Base-by-base conservation (phyloP, 2,329 filamentous ascomycete genomes). In the Colletotrichum lindemuthianum region DNA sequence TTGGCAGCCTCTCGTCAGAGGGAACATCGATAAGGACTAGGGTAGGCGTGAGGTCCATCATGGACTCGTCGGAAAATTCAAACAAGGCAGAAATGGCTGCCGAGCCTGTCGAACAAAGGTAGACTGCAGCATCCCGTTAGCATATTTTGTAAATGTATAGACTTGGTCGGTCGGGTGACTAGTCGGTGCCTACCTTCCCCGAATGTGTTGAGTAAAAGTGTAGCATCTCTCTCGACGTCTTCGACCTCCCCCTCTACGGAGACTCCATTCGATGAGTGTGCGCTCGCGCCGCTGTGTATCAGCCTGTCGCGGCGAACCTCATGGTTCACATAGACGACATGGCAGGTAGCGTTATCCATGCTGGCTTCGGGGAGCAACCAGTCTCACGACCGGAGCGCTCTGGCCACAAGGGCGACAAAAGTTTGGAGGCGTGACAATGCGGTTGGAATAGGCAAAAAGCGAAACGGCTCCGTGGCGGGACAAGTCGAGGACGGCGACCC, bases 311-410 rank as follows among this genome's bases (percentile, higher is more conserved):
- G 74, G 69, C 76, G 77, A 67, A 85, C 81, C 66, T 79, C 77
- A 71, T 83, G 83, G 76, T 87, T 84, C 70, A 88, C 84, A 69
- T 88, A 88, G 67, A 88, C 84, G 69, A 88, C 81, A 74, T 87
- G 84, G 74, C 84, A 87, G 64, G 79, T 77, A 71, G 82, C 80
- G 73, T 79, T 80, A 75, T 88, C 85, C 86, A 88, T 88, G 74
- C 76, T 82, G 79, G 78, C 77, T 78, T 79, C 76, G 74, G 78
- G 76, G 79, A 81, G 83, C 84, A 84, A 81, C 84, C 84, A 86
- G 85, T 85, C 85, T 82, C 77, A 75, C 80, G 84, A 86, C 84
- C 80, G 84, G 83, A 84, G 80, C 83, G 81, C 83, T 82, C 82
- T 79, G 79, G 78, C 82, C 83, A 79, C 80, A 65, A 65, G 68